Conservation (phyloP, 805 yeast species). For the Blastobotrys muscicola region DNA sequence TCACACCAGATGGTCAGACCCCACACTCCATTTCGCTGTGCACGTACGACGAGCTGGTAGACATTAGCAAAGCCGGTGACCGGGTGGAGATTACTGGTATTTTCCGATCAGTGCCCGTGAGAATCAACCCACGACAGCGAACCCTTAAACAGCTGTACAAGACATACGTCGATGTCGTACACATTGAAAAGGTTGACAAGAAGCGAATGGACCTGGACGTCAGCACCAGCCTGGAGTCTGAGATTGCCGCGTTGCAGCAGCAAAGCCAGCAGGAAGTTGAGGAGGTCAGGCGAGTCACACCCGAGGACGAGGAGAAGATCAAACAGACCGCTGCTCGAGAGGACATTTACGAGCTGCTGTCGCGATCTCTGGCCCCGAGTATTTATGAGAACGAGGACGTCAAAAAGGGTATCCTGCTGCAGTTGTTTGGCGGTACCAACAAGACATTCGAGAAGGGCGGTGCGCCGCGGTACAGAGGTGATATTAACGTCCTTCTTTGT, state of each 20-base stretch:
- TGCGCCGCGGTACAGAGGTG: conserved; percentile 77
- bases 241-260: conserved; percentile 39
- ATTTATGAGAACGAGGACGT: conserved; percentile 95
- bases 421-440: conserved; percentile 92
- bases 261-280: conserved; percentile 63
- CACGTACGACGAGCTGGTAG: conserved; percentile 93
- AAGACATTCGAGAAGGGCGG: conserved; percentile 87
- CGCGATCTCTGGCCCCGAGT: conserved; percentile 94
- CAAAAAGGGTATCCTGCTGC: conserved; percentile 87
- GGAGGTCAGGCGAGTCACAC: conserved; percentile 60
- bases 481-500: conserved; percentile 79
- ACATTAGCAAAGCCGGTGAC: conserved; percentile 92
- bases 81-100: conserved; percentile 92
- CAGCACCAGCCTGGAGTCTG: conserved; percentile 38
- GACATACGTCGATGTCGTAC: conserved; percentile 91
- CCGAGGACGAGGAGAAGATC: conserved; percentile 60
- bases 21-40: conserved; percentile 93
- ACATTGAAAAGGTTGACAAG: conserved; percentile 76
- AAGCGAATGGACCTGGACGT: conserved; percentile 74
- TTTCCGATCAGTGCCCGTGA: conserved; percentile 84
- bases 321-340: conserved; percentile 51
- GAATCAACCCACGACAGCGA: conserved; percentile 77
- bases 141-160: conserved; percentile 77
- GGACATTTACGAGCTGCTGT: conserved; percentile 76
- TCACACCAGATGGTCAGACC: conserved; percentile 96